Conservation (phyloP, 2,329 filamentous ascomycete species). For the Orbilia blumenaviensis region DNA sequence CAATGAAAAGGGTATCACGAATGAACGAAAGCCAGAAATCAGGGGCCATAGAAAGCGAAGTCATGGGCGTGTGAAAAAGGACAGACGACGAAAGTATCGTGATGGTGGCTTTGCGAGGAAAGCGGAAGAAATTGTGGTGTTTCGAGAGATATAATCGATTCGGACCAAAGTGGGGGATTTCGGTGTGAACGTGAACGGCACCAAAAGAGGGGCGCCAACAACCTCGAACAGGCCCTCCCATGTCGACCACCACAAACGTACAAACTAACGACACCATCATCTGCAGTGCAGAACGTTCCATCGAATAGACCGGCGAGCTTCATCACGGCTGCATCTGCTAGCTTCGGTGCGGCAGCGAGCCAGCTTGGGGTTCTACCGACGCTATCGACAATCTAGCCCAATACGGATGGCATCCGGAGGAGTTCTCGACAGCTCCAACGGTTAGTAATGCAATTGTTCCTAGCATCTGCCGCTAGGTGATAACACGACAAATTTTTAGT, state of each 20-base stretch:
- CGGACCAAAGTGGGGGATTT: constrained; percentile 4
- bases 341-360: constrained; percentile 45
- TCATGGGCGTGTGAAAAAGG: too few relatives aligned
- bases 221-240: neutral
- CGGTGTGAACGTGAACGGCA: neutral
- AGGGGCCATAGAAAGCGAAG: too few relatives aligned
- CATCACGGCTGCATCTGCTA: constrained; percentile 2
- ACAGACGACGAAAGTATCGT: too few relatives aligned
- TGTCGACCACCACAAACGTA: neutral
- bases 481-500: neutral
- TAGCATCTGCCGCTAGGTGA: neutral
- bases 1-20: neutral
- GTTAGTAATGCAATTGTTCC: neutral
- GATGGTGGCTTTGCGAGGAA: too few relatives aligned
- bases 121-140: too few relatives aligned
- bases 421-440: constrained; percentile 15
- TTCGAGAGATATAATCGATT: neutral
- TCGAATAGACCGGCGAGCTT: constrained; percentile 4
- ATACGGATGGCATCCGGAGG: constrained; percentile 18
- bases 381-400: constrained; percentile 5
- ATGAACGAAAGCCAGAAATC: neutral
- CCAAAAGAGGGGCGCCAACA: constrained; percentile 15
- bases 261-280: constrained; percentile 10
- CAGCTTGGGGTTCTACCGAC: constrained; percentile 10
- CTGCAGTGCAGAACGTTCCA: neutral